Conservation (phyloP, 208 protist species). For the Balamuthia mandrillaris region DNA sequence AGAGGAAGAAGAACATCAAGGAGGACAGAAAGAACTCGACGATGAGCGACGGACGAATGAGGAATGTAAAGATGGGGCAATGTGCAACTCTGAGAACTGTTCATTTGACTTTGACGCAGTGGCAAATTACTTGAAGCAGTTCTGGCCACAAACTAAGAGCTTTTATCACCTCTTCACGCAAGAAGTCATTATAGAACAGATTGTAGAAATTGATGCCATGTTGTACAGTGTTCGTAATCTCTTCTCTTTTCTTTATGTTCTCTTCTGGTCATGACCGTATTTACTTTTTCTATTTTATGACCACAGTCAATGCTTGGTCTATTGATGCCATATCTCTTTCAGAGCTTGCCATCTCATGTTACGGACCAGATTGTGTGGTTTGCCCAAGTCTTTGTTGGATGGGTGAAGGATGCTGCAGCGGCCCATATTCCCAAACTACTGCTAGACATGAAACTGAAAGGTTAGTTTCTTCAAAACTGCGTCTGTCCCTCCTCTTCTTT, state of each 20-base stretch:
- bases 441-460: background rate
- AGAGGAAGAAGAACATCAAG: no score
- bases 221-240: background rate
- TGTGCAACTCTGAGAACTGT: no score
- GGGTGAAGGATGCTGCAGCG: background rate
- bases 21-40: no score
- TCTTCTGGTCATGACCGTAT: background rate
- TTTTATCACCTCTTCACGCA: background rate
- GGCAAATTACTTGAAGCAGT: background rate
- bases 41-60: no score
- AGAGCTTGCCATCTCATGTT: background rate
- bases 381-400: background rate
- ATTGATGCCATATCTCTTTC: background rate
- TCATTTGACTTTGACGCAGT: background rate
- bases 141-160: background rate
- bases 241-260: background rate
- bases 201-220: background rate
- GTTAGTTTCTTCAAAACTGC: background rate
- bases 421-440: background rate
- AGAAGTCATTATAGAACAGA: background rate
- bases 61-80: no score
- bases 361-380: no score
- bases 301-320: background rate
- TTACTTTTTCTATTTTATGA: background rate
- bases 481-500: background rate